A percentile compares a stretch with the other conserved stretches of the same genome.
Conservation (phyloP, 2,329 filamentous ascomycete genomes). For the Purpureocillium takamizusanense region DNA sequence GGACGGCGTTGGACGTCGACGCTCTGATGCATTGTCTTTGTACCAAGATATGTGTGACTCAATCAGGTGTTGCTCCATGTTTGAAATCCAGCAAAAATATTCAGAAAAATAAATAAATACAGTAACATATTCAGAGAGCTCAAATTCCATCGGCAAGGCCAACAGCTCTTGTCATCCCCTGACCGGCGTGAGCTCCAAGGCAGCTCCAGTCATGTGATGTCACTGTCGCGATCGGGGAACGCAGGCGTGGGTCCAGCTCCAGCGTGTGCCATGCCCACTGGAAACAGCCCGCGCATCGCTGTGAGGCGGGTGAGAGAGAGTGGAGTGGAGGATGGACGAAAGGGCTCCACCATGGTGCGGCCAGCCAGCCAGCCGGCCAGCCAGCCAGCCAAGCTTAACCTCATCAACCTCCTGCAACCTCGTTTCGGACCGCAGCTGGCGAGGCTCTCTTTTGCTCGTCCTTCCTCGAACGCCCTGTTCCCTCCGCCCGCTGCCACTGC, state of each 20-base stretch:
- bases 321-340: constrained; percentile 2
- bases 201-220: constrained; percentile 2
- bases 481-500: constrained; percentile 2
- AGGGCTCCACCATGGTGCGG: constrained; percentile 19
- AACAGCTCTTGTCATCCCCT: too few relatives aligned
- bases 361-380: constrained; percentile 14
- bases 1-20: neutral
- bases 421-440: constrained; percentile 13
- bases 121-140: too few relatives aligned
- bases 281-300: neutral
- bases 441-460: constrained; percentile 8
- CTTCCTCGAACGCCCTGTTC: neutral
- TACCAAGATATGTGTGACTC: too few relatives aligned
- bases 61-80: too few relatives aligned
- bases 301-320: too few relatives aligned
- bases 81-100: too few relatives aligned
- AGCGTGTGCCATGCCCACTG: neutral
- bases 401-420: constrained; percentile 27
- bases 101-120: too few relatives aligned
- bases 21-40: too few relatives aligned
- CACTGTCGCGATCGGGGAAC: too few relatives aligned
- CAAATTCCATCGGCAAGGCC: too few relatives aligned
- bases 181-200: too few relatives aligned
- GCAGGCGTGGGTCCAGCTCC: neutral
- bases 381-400: constrained; percentile 25